These are phyloP conservation scores for Paragyromitra xinjiangensis DNA, from an alignment of 495 filamentous ascomycete species.

Conservation along the genomic window DNA sequence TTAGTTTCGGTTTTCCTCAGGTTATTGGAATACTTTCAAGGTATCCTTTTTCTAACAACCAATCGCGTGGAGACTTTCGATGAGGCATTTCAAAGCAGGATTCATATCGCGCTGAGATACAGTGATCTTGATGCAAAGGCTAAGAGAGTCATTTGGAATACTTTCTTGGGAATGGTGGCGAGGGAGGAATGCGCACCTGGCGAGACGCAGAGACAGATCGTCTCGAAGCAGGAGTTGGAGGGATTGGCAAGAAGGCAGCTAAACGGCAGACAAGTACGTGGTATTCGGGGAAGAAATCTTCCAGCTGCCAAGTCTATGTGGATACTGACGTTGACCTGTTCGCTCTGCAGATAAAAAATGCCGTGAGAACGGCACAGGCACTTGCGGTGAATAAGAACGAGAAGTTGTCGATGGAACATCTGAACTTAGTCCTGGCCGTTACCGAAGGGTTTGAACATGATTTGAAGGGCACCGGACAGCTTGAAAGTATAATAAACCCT, in stretches of 20 bases:
- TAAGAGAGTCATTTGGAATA: conserved; percentile 56
- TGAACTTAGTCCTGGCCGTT: conserved; percentile 72
- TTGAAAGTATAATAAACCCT: conserved; percentile 55
- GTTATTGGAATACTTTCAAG: conserved; percentile 65
- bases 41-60: conserved; percentile 65
- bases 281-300: neutral
- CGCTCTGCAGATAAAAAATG: conserved; percentile 72
- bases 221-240: conserved; percentile 52
- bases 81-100: conserved; percentile 64
- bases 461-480: conserved; percentile 63
- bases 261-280: conserved; percentile 55
- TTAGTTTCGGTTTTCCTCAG: conserved; percentile 80
- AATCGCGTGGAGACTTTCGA: conserved; percentile 63
- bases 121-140: conserved; percentile 54
- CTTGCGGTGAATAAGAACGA: conserved; percentile 71
- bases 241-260: conserved; percentile 44
- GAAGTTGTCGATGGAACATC: conserved; percentile 70
- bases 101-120: conserved; percentile 62
- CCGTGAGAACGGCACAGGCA: conserved; percentile 74
- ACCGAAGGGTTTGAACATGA: conserved; percentile 74
- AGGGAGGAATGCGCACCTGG: conserved; percentile 48
- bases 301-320: neutral
- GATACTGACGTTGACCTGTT: conserved; percentile 25
- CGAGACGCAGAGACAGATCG: conserved; percentile 47
- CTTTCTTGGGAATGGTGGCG: conserved; percentile 57